Evolutionary conservation across 768 basidiomycete genomes (phyloP), one percentile per base, ranked within the genome.

Genomic region (Boletus tomentosulus): DNA sequence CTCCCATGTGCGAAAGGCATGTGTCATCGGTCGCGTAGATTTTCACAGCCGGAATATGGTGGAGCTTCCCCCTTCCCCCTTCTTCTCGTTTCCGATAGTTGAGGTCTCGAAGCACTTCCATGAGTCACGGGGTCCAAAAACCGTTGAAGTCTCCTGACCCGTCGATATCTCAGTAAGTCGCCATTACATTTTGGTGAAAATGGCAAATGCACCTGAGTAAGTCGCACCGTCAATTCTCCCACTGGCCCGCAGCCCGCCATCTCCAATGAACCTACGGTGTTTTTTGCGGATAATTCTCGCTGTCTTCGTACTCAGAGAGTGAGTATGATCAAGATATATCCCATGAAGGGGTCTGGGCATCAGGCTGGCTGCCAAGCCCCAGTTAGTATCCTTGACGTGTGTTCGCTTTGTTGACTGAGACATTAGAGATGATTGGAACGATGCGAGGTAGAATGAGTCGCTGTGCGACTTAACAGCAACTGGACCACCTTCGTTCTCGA

Each of bases 1-100:
- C 44, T 54, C 39, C 46, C 57, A 30, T 56, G 51, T 53, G 51
- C 33, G 55, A 52, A 56, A 44, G 38, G 33, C 46, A 37, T 42
- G 25, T 19, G 37, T 44, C 38, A 27, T 37, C 38, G 46, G 49
- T 35, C 41, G 59, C 50, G 51, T 46, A 47, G 52, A 55, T 63
- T 50, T 56, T 44, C 27, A 35, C 38, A 39, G 34, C n/a, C 30
- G 56, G 54, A 39, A 56, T 38, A 15, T 27, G 12, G 38, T 30
- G 31, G 31, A 25, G 15, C 5, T 37, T 46, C 34, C 25, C 46
- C 27, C 43, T 24, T 27, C 28, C 25, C 46, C 27, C 43, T 24
- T 27, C 28, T 31, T 34, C 51, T 53, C 12, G 16, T 55, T 55
- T 61, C 24, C 24, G 59, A 53, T 15, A 37, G 22, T 16, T 53